phyloP scores from a whole-genome alignment of 176 grass and related monocot genomes.

The Carex kokanica region DNA sequence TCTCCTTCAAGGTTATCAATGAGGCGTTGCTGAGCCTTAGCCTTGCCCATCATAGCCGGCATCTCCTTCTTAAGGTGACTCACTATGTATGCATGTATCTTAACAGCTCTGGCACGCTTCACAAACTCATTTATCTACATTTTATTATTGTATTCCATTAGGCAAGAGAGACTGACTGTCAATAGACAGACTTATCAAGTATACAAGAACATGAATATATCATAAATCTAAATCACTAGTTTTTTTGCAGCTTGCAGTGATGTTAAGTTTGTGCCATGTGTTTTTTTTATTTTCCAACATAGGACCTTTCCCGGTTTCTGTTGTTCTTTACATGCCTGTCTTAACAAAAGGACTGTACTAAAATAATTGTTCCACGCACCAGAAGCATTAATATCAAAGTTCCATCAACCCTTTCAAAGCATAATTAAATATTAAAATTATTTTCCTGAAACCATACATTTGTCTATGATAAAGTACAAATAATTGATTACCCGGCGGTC shows the following conservation, averaged over 20 bases:
- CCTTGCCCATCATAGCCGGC: slow-evolving; percentile 91
- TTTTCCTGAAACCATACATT: slow-evolving; percentile 5
- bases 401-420: neutral
- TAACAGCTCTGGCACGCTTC: slow-evolving; percentile 88
- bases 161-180: neutral
- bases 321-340: neutral
- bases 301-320: neutral
- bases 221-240: neutral
- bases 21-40: slow-evolving; percentile 87
- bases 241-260: neutral
- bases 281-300: neutral
- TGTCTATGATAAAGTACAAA: neutral
- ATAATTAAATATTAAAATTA: slow-evolving; percentile 9
- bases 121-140: slow-evolving; percentile 95
- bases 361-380: neutral
- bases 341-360: slow-evolving; percentile 5
- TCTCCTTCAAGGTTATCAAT: slow-evolving; percentile 71
- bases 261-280: neutral
- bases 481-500: slow-evolving; percentile 58
- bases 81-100: slow-evolving; percentile 94
- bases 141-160: slow-evolving; percentile 7
- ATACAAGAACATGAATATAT: neutral
- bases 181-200: neutral
- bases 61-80: slow-evolving; percentile 89
- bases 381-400: neutral